phyloP scores from a whole-genome alignment of 306 rosid species.

The Boehmeria nivea region DNA sequence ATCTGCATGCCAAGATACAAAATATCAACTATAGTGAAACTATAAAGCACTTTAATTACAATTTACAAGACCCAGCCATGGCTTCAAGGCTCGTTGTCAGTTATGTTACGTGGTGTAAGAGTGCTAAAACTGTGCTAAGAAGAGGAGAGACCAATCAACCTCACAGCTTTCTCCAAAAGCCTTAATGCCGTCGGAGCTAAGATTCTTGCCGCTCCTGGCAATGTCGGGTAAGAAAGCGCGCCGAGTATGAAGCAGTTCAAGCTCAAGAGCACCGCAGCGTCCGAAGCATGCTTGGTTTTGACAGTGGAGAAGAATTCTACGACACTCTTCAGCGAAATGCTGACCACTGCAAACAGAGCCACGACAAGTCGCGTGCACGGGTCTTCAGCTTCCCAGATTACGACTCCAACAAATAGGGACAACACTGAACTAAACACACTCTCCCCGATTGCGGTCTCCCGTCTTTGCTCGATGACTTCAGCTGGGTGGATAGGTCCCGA shows the following conservation, averaged over 20 bases:
- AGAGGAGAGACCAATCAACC: too few species aligned
- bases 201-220: neutral
- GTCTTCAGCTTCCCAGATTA: conserved; percentile 66
- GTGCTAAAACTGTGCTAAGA: too few species aligned
- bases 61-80: too few species aligned
- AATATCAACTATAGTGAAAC: too few species aligned
- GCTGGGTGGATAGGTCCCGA: conserved; percentile 11
- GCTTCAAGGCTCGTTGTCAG: too few species aligned
- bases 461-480: conserved; percentile 24
- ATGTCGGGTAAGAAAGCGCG: conserved; percentile 22
- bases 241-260: conserved; percentile 89
- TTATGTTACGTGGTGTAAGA: too few species aligned
- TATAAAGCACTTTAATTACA: too few species aligned
- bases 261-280: conserved; percentile 71
- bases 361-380: conserved; percentile 76
- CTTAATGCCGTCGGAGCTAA: too few species aligned
- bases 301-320: conserved; percentile 55
- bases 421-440: conserved; percentile 66
- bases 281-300: conserved; percentile 64
- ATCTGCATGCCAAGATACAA: too few species aligned
- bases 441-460: conserved; percentile 49
- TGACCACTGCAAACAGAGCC: conserved; percentile 71
- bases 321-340: conserved; percentile 76
- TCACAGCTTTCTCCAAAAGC: too few species aligned
- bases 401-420: conserved; percentile 61